phyloP scores from a whole-genome alignment of 306 rosid species.

The Inga oerstediana region DNA sequence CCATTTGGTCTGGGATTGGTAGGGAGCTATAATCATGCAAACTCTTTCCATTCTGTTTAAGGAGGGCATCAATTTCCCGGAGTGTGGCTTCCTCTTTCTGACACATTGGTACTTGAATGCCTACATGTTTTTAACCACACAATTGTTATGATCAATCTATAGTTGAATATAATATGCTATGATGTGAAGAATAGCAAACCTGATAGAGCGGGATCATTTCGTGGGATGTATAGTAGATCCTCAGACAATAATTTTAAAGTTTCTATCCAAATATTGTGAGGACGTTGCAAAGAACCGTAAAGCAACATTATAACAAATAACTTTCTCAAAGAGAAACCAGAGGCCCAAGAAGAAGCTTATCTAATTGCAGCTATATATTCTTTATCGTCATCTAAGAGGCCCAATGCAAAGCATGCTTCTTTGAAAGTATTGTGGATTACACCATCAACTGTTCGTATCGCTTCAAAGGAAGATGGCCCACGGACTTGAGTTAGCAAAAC shows the following conservation, averaged over 20 bases:
- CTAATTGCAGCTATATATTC: background rate
- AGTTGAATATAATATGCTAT: no score
- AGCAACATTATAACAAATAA: background rate
- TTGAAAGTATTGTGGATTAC: background rate
- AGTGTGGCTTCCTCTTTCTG: no score
- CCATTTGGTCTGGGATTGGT: background rate
- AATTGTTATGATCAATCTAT: no score
- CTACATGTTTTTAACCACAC: no score
- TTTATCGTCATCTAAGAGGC: background rate
- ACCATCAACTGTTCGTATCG: background rate
- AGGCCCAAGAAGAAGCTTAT: background rate
- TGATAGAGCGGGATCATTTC: background rate
- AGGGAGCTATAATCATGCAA: background rate
- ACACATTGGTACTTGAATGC: background rate
- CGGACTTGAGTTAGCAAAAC: background rate
- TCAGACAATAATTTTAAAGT: background rate
- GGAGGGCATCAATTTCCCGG: no score
- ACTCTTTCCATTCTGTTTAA: background rate
- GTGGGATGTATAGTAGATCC: background rate
- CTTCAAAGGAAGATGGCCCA: background rate
- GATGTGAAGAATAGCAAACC: background rate
- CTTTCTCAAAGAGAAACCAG: accelerated
- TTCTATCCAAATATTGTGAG: background rate
- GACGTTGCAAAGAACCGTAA: background rate
- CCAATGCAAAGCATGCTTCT: background rate